Base-by-base conservation (phyloP, 1,139 yeast species). In the Yamadazyma diospyri region DNA sequence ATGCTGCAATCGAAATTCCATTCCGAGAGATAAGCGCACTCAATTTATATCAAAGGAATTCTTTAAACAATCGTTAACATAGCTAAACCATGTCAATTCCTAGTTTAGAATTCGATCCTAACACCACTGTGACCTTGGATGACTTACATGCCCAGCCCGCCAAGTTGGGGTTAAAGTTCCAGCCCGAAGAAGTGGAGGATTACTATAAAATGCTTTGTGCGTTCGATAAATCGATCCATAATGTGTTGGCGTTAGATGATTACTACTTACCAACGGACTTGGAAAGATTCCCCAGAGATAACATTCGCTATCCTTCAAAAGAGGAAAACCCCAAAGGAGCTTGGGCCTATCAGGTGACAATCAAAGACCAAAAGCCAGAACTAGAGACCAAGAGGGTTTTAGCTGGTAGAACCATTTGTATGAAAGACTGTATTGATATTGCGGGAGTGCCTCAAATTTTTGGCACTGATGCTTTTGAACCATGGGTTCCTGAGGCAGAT, bases 281-380 rank as follows among this genome's bases (percentile, higher is more conserved):
- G 11, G 46, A 45, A 11, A 46, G 59, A 34, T 61, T 55, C 28
- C 64, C 65, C 17, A 48, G 68, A 26, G 41, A 47, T 16, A 41
- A 57, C 29, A 40, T 58, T 12, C 46, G 52, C 34, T 38, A 38
- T n/a, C 51, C 57, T 15, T 28, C 40, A 1, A 38, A 36, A n/a
- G 48, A 48, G 10, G 53, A 56, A 8, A 53, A 53, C 25, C 25
- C 37, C 2, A 50, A 47, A 33, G 62, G 62, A 19, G 66, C 63
- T 2, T 61, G 67, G 67, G 65, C 63, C 10, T 53, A 57, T 39
- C 53, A 57, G 35, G 62, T 59, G 20, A 51, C 53, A 3, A 55
- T 61, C 27, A 57, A 58, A 32, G 64, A 59, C 31, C 47, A 50
- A 1, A 37, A 46, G n/a, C 50, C 50, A 2, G 45, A 41, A 16